phyloP scores from a whole-genome alignment of 345 rosid genomes.

The Dipteronia sinensis region DNA sequence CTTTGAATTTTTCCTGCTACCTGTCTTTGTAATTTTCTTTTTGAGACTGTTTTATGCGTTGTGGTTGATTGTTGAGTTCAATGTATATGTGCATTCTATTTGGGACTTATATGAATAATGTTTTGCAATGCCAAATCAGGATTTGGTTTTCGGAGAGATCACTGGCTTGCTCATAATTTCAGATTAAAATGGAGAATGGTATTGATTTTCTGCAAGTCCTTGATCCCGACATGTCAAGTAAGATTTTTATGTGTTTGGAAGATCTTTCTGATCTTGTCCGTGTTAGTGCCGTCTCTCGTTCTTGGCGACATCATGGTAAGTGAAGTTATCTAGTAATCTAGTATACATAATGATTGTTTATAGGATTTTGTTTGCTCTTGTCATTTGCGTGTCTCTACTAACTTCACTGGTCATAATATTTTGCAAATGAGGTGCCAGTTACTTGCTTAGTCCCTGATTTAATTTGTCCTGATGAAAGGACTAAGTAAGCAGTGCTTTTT shows the following conservation, averaged over 20 bases:
- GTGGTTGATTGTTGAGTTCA: not conserved
- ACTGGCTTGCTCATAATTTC: not conserved
- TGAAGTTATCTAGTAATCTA: not conserved
- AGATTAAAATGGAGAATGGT: slow-evolving; percentile 34
- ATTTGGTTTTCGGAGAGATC: slow-evolving; percentile 10
- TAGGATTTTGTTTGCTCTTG: not conserved
- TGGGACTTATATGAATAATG: not conserved
- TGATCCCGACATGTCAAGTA: slow-evolving; percentile 41
- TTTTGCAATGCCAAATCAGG: slow-evolving; percentile 15
- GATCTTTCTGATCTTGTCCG: slow-evolving; percentile 73
- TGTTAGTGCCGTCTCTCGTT: slow-evolving; percentile 63
- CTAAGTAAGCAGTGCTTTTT: not conserved
- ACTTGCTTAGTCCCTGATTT: not conserved
- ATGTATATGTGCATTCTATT: not conserved
- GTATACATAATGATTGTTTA: not conserved
- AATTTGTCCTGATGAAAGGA: not conserved
- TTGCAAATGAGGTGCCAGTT: not conserved
- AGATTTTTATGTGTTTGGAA: slow-evolving; percentile 54
- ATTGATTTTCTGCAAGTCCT: slow-evolving; percentile 61
- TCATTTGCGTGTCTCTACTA: not conserved
- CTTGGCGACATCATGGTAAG: slow-evolving; percentile 76
- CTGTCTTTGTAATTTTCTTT: not conserved
- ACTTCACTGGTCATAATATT: not conserved
- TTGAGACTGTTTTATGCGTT: not conserved
- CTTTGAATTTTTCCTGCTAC: not conserved